These are phyloP conservation scores for Pholiota microspora DNA, from an alignment of 768 basidiomycete genomes.

Conservation along the genomic window DNA sequence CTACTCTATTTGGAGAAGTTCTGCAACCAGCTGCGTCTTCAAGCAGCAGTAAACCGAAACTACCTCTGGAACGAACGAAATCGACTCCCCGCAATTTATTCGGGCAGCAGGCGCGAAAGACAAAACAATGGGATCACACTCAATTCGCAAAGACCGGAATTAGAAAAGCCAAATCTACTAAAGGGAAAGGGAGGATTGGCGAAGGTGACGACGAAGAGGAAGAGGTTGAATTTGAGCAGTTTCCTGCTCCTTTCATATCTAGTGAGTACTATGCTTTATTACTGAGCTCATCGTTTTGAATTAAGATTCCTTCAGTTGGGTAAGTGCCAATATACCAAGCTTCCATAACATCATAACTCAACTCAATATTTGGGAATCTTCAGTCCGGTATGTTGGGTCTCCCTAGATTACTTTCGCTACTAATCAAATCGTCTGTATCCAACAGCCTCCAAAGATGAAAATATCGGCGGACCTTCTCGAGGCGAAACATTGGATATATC, in stretches of 20 bases:
- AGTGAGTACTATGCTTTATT: conserved; percentile 40
- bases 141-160: conserved; percentile 80
- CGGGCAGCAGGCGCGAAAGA: conserved; percentile 58
- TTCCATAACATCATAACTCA: neutral
- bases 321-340: conserved; percentile 31
- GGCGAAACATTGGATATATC: conserved; percentile 87
- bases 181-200: conserved; percentile 42
- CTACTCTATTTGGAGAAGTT: conserved; percentile 67
- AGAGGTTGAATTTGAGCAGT: conserved; percentile 73
- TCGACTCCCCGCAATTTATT: conserved; percentile 43
- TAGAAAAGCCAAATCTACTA: conserved; percentile 43
- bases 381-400: conserved; percentile 14
- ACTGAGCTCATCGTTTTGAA: neutral
- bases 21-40: conserved; percentile 34
- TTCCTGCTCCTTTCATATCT: conserved; percentile 74
- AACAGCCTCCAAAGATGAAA: conserved; percentile 75
- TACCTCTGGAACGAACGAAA: conserved; percentile 39
- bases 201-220: conserved; percentile 55
- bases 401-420: neutral
- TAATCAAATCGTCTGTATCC: conserved; percentile 1
- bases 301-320: conserved; percentile 39
- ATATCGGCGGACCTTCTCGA: conserved; percentile 74
- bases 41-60: conserved; percentile 30
- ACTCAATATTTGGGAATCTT: neutral
- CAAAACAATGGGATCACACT: conserved; percentile 91